A percentile compares a stretch with the other conserved stretches of the same genome.
These are phyloP conservation scores for Monilinia laxa DNA, from an alignment of 2,329 filamentous ascomycete genomes.

Conservation along the genomic window DNA sequence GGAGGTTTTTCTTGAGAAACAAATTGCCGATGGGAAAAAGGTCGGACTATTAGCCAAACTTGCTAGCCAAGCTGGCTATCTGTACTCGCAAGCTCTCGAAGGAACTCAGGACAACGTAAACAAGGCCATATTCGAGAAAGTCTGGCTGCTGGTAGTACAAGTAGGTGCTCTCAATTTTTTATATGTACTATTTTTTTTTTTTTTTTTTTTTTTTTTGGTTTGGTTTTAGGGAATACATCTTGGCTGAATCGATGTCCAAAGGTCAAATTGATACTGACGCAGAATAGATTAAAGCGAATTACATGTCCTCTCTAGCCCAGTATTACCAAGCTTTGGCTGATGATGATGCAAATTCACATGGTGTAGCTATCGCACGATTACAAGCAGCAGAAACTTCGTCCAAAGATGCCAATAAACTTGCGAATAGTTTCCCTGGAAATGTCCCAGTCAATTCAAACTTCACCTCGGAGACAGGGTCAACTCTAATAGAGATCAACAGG, in stretches of 20 bases:
- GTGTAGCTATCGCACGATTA: constrained; percentile 78
- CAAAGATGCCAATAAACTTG: constrained; percentile 73
- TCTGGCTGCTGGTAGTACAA: constrained; percentile 83
- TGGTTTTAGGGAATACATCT: neutral
- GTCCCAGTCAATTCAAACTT: constrained; percentile 82
- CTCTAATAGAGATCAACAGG: constrained; percentile 78
- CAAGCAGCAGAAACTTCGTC: constrained; percentile 76
- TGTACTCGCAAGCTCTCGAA: constrained; percentile 86
- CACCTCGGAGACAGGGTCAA: constrained; percentile 70
- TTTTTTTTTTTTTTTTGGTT: neutral
- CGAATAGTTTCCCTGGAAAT: constrained; percentile 76
- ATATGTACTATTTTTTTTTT: too few species aligned
- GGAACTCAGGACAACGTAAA: constrained; percentile 90
- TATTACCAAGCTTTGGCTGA: constrained; percentile 93
- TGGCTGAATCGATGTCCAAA: neutral
- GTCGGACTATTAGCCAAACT: constrained; percentile 87
- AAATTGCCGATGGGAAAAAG: constrained; percentile 90
- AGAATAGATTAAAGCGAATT: constrained; percentile 68
- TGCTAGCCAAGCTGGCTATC: constrained; percentile 82
- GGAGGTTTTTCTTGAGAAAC: constrained; percentile 96
- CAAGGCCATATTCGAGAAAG: constrained; percentile 89
- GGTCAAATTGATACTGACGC: constrained; percentile 24
- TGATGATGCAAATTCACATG: constrained; percentile 83
- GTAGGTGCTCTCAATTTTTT: constrained; percentile 46
- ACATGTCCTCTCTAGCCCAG: constrained; percentile 83